Conservation (phyloP, 805 yeast species). For the Candida peoriensis region DNA sequence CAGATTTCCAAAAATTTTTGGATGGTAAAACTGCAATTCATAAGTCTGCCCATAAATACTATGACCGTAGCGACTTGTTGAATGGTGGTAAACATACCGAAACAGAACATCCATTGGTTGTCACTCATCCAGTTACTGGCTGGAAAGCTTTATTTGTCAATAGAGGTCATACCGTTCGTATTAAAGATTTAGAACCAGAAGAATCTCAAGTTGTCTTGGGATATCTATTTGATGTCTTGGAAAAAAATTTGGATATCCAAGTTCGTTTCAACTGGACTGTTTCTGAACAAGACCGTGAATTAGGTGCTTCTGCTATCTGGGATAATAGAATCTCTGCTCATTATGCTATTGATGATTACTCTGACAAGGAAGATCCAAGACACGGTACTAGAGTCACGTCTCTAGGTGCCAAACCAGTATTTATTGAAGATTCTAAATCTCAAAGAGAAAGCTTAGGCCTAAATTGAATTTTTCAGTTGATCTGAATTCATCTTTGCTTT, state of each 20-base stretch:
- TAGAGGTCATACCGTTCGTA: constrained; percentile 42
- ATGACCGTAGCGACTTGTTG: constrained; percentile 39
- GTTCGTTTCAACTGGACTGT: constrained; percentile 49
- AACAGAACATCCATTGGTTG: constrained; percentile 50
- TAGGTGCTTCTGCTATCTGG: constrained; percentile 48
- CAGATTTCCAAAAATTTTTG: constrained; percentile 43
- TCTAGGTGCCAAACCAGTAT: constrained; percentile 49
- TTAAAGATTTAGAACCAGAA: constrained; percentile 17
- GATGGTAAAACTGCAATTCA: constrained; percentile 50
- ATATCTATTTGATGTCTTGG: constrained; percentile 39
- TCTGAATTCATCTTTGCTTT: too few relatives aligned
- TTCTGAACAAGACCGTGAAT: constrained; percentile 25
- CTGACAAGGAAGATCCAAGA: constrained; percentile 50
- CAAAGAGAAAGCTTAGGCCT: constrained; percentile 8
- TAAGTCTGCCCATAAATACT: constrained; percentile 34
- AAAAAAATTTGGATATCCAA: constrained; percentile 49
- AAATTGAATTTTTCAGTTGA: too few relatives aligned
- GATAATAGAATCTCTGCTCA: constrained; percentile 54
- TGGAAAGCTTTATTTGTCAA: constrained; percentile 53
- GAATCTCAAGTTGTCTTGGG: constrained; percentile 30
- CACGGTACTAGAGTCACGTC: constrained; percentile 53
- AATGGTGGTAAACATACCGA: constrained; percentile 41
- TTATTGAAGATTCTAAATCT: constrained; percentile 43
- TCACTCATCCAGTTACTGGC: constrained; percentile 63
- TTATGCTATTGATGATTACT: constrained; percentile 44